phyloP scores from a whole-genome alignment of 345 rosid species.

The Balakata baccata region DNA sequence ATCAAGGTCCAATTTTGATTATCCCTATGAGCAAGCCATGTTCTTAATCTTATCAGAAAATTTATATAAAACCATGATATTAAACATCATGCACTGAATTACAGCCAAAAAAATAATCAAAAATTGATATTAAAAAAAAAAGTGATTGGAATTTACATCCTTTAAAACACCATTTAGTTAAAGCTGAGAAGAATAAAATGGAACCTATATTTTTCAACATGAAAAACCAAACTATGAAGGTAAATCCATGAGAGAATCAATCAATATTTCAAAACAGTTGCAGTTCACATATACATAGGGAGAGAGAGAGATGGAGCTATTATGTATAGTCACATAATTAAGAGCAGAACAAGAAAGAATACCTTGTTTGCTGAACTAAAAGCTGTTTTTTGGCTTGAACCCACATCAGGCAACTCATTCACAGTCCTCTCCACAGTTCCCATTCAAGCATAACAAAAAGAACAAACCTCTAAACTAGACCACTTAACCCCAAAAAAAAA shows the following conservation, averaged over 20 bases:
- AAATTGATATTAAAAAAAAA: too few species aligned
- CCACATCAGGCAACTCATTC: constrained; percentile 14
- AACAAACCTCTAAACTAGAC: constrained; percentile 13
- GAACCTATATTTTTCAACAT: not conserved
- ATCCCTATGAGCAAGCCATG: too few species aligned
- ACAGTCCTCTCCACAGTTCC: constrained; percentile 28
- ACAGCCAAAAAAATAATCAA: too few species aligned
- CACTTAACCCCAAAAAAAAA: not conserved
- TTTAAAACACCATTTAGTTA: too few species aligned
- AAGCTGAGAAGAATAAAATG: not conserved
- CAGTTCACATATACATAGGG: too few species aligned
- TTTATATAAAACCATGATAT: too few species aligned
- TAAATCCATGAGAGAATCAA: not conserved
- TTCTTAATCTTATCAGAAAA: too few species aligned
- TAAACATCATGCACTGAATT: too few species aligned
- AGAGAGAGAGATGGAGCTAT: not conserved
- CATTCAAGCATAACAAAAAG: constrained; percentile 22
- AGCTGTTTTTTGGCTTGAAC: constrained; percentile 20
- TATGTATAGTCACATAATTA: not conserved
- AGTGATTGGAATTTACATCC: too few species aligned
- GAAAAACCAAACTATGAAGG: not conserved
- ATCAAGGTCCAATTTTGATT: not conserved
- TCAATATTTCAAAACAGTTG: not conserved
- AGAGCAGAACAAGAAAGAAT: not conserved
- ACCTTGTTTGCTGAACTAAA: constrained; percentile 29